A percentile compares a stretch with the other conserved stretches of the same genome.
These are phyloP conservation scores for Diaporthe sp. DNA, from an alignment of 2,329 filamentous ascomycete species.

Conservation along the genomic window DNA sequence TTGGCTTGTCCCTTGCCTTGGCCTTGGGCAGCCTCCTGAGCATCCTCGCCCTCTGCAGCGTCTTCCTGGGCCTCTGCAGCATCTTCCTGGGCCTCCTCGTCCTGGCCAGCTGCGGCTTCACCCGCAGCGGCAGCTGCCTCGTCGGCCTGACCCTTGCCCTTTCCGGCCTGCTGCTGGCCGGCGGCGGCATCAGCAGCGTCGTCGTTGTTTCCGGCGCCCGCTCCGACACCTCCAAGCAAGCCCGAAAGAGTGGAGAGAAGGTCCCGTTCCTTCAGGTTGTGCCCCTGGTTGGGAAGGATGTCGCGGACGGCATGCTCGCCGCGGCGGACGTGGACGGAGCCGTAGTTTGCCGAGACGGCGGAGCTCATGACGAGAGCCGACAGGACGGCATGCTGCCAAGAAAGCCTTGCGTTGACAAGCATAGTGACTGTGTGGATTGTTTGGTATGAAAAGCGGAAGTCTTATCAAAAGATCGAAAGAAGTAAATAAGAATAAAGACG, in stretches of 20 bases:
- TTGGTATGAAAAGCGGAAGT: background rate
- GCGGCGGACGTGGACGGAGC: slow-evolving; percentile 13
- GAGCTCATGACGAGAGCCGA: slow-evolving; percentile 35
- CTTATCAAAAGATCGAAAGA: slow-evolving; percentile 29
- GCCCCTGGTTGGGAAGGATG: background rate
- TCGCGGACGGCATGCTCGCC: slow-evolving; percentile 23
- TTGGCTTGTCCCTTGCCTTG: background rate
- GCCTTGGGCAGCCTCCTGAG: background rate
- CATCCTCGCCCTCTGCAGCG: background rate
- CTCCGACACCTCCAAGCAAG: slow-evolving; percentile 14
- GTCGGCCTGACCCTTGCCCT: background rate
- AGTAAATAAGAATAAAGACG: background rate
- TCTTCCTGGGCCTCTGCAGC: background rate
- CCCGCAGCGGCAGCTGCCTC: background rate
- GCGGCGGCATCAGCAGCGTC: background rate
- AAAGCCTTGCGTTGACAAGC: slow-evolving; percentile 9
- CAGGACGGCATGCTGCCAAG: slow-evolving; percentile 31
- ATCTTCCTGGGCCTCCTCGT: background rate
- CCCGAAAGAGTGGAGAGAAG: slow-evolving; percentile 1
- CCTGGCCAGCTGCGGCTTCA: slow-evolving; percentile 10
- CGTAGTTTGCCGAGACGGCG: slow-evolving; percentile 32
- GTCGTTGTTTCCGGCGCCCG: background rate
- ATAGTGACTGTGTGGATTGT: slow-evolving; percentile 18
- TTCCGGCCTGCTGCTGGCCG: background rate
- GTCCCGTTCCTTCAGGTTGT: slow-evolving; percentile 8